Conservation (phyloP, 2,329 filamentous ascomycete species). For the Trichophyton simii region DNA sequence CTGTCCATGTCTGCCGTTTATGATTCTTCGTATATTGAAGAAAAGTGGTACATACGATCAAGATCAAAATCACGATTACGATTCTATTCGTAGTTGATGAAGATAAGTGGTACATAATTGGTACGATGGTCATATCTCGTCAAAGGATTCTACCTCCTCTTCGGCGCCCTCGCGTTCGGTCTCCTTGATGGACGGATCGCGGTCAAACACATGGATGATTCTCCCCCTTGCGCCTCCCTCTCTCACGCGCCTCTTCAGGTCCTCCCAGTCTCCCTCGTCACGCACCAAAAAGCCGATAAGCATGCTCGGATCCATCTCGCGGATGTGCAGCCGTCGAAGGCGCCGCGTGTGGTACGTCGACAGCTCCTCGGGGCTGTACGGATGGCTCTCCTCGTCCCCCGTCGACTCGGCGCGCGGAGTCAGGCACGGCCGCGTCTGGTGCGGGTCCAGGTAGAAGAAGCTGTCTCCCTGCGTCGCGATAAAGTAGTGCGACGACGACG, state of each 20-base stretch:
- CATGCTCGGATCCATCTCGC: constrained; percentile 97
- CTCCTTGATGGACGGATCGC: constrained; percentile 43
- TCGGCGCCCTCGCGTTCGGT: constrained; percentile 60
- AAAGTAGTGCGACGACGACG: constrained; percentile 76
- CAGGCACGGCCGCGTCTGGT: constrained; percentile 66
- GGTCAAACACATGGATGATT: constrained; percentile 71
- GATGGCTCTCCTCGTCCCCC: constrained; percentile 28
- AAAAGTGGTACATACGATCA: too few species aligned
- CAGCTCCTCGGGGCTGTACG: constrained; percentile 59
- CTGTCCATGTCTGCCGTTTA: background rate
- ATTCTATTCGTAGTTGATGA: too few species aligned
- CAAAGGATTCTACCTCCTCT: constrained; percentile 80
- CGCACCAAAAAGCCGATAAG: constrained; percentile 82
- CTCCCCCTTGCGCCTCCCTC: constrained; percentile 47
- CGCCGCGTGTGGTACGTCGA: constrained; percentile 78
- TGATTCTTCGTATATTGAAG: too few species aligned
- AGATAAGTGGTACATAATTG: background rate
- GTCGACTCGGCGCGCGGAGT: constrained; percentile 40
- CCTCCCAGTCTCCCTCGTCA: constrained; percentile 68
- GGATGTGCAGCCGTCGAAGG: constrained; percentile 66
- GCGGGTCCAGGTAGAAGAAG: constrained; percentile 92
- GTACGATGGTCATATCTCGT: constrained; percentile 34
- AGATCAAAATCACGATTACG: too few species aligned
- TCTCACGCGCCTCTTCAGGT: constrained; percentile 61
- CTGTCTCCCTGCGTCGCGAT: constrained; percentile 59